phyloP scores from a whole-genome alignment of 768 basidiomycete genomes.

The Sarcomyxa edulis region DNA sequence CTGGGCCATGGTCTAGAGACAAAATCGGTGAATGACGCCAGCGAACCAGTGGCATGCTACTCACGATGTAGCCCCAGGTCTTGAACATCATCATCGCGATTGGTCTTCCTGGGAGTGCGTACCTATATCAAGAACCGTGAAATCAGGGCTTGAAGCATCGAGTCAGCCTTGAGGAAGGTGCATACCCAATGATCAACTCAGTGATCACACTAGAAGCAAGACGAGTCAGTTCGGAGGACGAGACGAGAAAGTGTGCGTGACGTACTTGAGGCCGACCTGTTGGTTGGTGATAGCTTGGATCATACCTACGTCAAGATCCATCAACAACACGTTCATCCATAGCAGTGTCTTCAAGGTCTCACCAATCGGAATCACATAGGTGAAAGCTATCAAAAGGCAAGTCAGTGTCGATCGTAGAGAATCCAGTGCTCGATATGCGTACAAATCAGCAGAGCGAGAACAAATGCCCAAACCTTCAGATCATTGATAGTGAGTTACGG shows the following conservation, averaged over 20 bases:
- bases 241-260: no score
- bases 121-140: no score
- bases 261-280: slow-evolving; percentile 62
- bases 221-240: neutral
- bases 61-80: slow-evolving; percentile 73
- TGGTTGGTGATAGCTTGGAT: slow-evolving; percentile 82
- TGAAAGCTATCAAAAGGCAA: slow-evolving; percentile 29
- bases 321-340: neutral
- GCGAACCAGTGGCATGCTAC: neutral
- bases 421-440: no score
- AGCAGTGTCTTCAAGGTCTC: neutral
- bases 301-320: no score
- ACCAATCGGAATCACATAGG: slow-evolving; percentile 77
- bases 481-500: slow-evolving; percentile 59
- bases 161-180: no score
- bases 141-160: no score
- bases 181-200: slow-evolving; percentile 76
- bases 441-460: slow-evolving; percentile 63
- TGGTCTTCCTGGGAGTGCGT: slow-evolving; percentile 69
- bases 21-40: neutral
- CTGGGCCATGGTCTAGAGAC: slow-evolving; percentile 56
- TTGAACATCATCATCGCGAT: slow-evolving; percentile 86
- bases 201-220: no score
- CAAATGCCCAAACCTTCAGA: slow-evolving; percentile 32
- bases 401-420: slow-evolving; percentile 25